Percentiles rank a stretch among this genome's conserved stretches.
phyloP scores from a whole-genome alignment of 805 yeast species.

The Pichia exigua region DNA sequence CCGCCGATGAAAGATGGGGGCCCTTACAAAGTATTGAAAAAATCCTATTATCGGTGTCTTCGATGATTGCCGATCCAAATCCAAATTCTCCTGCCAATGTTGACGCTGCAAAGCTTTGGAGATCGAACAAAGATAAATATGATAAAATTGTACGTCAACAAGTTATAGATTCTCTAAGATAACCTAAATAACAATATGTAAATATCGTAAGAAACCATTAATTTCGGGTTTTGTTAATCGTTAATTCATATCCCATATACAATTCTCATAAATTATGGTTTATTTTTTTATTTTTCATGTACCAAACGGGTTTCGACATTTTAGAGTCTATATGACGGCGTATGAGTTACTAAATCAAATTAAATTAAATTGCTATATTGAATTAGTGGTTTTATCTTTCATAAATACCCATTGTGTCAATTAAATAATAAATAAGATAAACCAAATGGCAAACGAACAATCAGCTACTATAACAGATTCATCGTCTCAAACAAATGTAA shows the following conservation, averaged over 20 bases:
- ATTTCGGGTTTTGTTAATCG: neutral
- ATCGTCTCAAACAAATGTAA: neutral
- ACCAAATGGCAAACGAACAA: neutral
- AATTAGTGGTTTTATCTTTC: too few species aligned
- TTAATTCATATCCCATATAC: neutral
- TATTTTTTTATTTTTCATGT: neutral
- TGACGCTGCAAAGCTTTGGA: constrained; percentile 78
- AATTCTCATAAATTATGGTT: too few species aligned
- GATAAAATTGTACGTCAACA: constrained; percentile 56
- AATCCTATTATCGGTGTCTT: constrained; percentile 83
- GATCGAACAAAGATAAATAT: constrained; percentile 70
- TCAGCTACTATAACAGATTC: neutral
- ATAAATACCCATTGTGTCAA: too few species aligned
- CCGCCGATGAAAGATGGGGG: constrained; percentile 96
- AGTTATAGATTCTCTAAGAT: constrained; percentile 30
- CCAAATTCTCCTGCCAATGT: constrained; percentile 92
- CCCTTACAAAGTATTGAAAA: constrained; percentile 98
- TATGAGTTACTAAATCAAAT: too few species aligned
- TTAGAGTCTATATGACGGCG: neutral
- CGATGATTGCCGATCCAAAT: constrained; percentile 96
- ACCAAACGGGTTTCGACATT: neutral
- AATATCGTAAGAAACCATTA: neutral
- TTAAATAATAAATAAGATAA: too few species aligned
- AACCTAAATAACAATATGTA: neutral
- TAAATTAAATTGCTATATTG: too few species aligned